Conservation (phyloP, 768 basidiomycete species). For the Sarcomyxa edulis region DNA sequence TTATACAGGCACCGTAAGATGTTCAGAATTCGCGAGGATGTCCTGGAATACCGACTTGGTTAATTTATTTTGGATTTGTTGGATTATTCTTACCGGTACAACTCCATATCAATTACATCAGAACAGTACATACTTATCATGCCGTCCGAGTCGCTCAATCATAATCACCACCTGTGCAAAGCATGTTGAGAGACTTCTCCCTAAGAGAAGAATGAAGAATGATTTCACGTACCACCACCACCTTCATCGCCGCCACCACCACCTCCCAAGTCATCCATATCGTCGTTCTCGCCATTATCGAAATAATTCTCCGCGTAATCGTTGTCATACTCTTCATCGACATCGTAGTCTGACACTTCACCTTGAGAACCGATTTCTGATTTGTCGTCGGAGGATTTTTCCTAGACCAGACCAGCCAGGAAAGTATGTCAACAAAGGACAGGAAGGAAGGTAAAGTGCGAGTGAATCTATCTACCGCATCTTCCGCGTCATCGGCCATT, state of each 20-base stretch:
- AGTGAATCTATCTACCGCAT: conserved; percentile 32
- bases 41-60: too few species aligned
- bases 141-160: too few species aligned
- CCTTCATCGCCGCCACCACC: conserved; percentile 66
- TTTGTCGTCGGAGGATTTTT: conserved; percentile 66
- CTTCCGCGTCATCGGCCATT: conserved; percentile 60
- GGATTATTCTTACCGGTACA: too few species aligned
- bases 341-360: conserved; percentile 73
- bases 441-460: neutral
- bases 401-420: conserved; percentile 29
- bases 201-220: neutral
- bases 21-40: too few species aligned
- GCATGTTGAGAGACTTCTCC: too few species aligned
- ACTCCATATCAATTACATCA: too few species aligned
- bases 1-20: too few species aligned
- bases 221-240: conserved; percentile 21
- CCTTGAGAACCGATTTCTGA: conserved; percentile 66
- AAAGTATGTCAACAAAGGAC: too few species aligned
- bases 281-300: conserved; percentile 83
- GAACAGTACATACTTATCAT: too few species aligned
- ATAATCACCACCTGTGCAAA: too few species aligned
- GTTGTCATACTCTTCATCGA: conserved; percentile 88
- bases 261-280: conserved; percentile 72
- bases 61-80: too few species aligned
- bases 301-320: conserved; percentile 91